phyloP scores from a whole-genome alignment of 164 flowering plant species.

The Protea cynaroides region DNA sequence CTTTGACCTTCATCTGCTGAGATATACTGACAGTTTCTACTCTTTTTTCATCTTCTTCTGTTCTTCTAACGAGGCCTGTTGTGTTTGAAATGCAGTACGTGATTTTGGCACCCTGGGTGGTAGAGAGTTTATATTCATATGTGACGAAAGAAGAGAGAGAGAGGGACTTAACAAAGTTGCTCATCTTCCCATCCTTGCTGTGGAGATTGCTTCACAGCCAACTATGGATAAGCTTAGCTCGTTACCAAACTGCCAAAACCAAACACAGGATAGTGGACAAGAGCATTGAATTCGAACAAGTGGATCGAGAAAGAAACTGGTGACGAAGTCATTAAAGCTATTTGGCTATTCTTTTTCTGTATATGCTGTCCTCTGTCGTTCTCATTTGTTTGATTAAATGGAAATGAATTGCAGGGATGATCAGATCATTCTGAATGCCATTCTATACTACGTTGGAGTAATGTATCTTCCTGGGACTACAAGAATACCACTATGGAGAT shows the following conservation, averaged over 20 bases:
- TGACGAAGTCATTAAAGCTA: not conserved
- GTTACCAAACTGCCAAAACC: slow-evolving; percentile 49
- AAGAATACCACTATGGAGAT: not conserved
- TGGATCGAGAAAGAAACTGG: slow-evolving; percentile 8
- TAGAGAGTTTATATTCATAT: slow-evolving; percentile 27
- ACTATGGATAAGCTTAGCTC: slow-evolving; percentile 50
- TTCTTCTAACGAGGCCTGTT: not conserved
- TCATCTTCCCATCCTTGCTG: slow-evolving; percentile 35
- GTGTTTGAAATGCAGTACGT: slow-evolving; percentile 26
- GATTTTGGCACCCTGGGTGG: slow-evolving; percentile 42
- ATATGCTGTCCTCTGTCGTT: not conserved
- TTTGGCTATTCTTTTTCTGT: not conserved
- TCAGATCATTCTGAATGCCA: slow-evolving; percentile 7
- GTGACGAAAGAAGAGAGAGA: slow-evolving; percentile 19
- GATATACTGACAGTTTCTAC: too few relatives aligned
- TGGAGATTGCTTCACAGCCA: slow-evolving; percentile 47
- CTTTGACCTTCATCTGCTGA: too few relatives aligned
- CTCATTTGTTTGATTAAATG: too few relatives aligned
- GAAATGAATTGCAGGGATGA: slow-evolving; percentile 12
- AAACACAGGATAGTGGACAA: slow-evolving; percentile 11
- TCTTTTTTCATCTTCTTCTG: not conserved
- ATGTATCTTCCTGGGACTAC: not conserved
- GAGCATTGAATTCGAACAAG: slow-evolving; percentile 9
- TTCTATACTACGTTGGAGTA: not conserved
- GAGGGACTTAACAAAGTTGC: slow-evolving; percentile 21